A percentile compares a stretch with the other conserved stretches of the same genome.
Evolutionary conservation across 225 moss, liverwort and hornwort species (phyloP).

Genomic region (Physcomitrium patens): DNA sequence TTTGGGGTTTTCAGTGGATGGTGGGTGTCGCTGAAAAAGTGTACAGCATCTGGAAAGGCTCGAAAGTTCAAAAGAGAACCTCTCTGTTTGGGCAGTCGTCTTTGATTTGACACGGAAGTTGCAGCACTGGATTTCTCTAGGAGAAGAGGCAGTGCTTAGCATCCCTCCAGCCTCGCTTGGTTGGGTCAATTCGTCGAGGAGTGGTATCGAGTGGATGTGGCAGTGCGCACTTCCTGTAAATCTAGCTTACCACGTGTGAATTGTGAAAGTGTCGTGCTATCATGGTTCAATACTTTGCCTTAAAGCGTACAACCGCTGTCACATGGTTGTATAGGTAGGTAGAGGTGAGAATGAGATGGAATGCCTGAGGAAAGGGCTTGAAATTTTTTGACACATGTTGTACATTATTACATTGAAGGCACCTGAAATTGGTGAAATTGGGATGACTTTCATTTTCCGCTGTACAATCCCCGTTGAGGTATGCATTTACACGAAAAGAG

Average conservation of each 20-base stretch:
- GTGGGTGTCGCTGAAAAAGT: no score
- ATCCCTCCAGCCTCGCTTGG: no score
- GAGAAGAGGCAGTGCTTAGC: no score
- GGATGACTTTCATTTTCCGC: slow-evolving; percentile 12
- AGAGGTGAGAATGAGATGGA: neutral
- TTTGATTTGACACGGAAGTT: neutral
- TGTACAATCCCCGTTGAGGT: neutral
- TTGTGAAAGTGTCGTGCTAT: no score
- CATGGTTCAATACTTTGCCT: neutral
- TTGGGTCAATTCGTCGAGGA: no score
- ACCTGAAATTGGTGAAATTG: slow-evolving; percentile 29
- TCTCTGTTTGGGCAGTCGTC: neutral
- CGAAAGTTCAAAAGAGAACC: no score
- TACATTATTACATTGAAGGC: slow-evolving; percentile 32
- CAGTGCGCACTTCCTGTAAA: no score
- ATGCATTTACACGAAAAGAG: slow-evolving; percentile 14
- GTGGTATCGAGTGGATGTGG: no score
- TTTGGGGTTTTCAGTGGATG: no score
- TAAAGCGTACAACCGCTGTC: neutral
- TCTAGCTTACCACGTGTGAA: no score
- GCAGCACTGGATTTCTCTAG: neutral
- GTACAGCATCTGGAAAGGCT: no score
- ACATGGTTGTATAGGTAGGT: neutral
- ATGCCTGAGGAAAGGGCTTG: neutral
- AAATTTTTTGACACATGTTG: neutral